A percentile compares a stretch with the other conserved stretches of the same genome.
These are phyloP conservation scores for Termitomyces sp. DNA, from an alignment of 768 basidiomycete genomes.

Conservation along the genomic window DNA sequence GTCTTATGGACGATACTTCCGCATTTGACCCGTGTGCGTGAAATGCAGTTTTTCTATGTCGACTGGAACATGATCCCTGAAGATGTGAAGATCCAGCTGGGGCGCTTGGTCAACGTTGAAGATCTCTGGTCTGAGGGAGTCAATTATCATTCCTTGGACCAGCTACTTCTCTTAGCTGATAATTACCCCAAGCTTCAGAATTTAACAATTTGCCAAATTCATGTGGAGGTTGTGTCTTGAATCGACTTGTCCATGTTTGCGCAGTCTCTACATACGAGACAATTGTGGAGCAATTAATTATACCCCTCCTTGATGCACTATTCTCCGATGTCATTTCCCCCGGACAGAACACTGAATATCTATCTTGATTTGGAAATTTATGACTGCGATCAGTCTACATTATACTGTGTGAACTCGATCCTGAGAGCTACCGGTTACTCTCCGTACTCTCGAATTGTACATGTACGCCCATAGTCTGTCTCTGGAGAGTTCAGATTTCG, in stretches of 20 bases:
- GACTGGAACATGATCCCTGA: neutral
- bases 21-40: neutral
- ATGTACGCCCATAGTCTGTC: too few relatives aligned
- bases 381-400: too few relatives aligned
- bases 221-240: neutral
- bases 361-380: neutral
- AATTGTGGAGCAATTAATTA: neutral
- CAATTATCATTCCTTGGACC: neutral
- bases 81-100: neutral
- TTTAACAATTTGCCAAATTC: neutral
- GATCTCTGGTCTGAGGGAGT: neutral
- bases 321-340: neutral
- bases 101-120: neutral
- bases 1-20: neutral
- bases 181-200: neutral
- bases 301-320: neutral
- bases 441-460: neutral
- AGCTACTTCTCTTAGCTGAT: neutral
- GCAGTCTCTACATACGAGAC: too few relatives aligned
- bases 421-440: neutral
- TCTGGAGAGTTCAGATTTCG: too few relatives aligned
- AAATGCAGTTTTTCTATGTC: neutral
- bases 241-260: too few relatives aligned
- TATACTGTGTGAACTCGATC: neutral
- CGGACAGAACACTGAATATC: neutral